A percentile compares a stretch with the other conserved stretches of the same genome.
These are phyloP conservation scores for Verticillium tricorpus DNA, from an alignment of 2,329 filamentous ascomycete species.

Conservation along the genomic window DNA sequence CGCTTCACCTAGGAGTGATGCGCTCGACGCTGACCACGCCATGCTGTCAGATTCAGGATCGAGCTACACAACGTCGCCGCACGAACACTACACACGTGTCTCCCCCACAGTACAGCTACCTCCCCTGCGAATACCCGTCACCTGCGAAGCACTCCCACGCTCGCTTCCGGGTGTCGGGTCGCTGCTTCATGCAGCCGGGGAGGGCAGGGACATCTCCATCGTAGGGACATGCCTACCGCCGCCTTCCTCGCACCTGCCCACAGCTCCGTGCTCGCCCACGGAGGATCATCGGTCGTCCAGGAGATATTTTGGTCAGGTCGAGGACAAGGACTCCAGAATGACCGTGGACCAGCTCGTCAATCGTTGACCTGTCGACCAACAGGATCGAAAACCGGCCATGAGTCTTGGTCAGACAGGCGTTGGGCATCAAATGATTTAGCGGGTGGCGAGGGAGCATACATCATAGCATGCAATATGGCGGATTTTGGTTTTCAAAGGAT, in stretches of 20 bases:
- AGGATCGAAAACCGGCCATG: neutral
- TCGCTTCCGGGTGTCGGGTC: conserved; percentile 24
- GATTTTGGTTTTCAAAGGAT: neutral
- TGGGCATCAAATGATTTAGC: neutral
- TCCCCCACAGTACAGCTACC: conserved; percentile 38
- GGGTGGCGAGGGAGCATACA: neutral
- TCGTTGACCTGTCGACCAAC: neutral
- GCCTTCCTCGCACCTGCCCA: conserved; percentile 15
- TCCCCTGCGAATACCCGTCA: conserved; percentile 19
- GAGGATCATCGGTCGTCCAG: neutral
- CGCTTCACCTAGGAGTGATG: conserved; percentile 46
- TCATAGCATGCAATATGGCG: neutral
- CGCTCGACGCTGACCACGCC: conserved; percentile 59
- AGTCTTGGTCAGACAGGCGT: neutral
- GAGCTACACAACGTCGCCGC: conserved; percentile 56
- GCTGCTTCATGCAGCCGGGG: conserved; percentile 8
- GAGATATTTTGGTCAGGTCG: no score
- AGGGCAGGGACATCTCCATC: conserved; percentile 7
- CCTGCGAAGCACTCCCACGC: conserved; percentile 3
- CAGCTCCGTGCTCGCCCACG: conserved; percentile 21
- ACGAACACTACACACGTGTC: conserved; percentile 27
- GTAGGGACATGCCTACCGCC: neutral
- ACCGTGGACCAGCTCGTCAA: neutral
- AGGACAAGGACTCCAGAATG: neutral
- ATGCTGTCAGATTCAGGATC: conserved; percentile 67